Conservation (phyloP, 164 flowering plant genomes). For the Macadamia tetraphylla region DNA sequence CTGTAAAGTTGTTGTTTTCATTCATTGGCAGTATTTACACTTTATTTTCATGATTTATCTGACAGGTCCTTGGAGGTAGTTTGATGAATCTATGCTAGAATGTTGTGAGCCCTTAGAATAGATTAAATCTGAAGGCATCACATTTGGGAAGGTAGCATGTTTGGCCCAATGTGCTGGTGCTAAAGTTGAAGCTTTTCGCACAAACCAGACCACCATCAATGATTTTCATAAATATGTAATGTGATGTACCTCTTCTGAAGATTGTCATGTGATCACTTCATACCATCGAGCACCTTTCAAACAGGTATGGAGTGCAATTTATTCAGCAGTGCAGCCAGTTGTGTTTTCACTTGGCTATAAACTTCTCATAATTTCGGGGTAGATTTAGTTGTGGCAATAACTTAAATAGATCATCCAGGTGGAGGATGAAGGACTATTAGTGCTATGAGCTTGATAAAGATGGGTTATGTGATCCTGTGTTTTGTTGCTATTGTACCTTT, state of each 20-base stretch:
- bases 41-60: neutral
- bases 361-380: no score
- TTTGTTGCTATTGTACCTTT: neutral
- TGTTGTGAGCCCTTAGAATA: conserved; percentile 94
- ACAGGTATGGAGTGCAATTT: conserved; percentile 45
- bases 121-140: conserved; percentile 74
- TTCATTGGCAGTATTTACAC: no score
- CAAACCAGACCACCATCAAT: conserved; percentile 61
- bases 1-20: no score
- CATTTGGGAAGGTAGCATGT: conserved; percentile 86
- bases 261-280: conserved; percentile 78
- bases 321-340: neutral
- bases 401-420: neutral
- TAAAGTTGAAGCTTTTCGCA: conserved; percentile 74
- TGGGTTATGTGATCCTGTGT: neutral
- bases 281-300: conserved; percentile 67
- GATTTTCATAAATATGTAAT: conserved; percentile 63
- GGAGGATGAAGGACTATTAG: neutral
- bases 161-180: conserved; percentile 94
- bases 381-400: neutral
- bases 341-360: no score
- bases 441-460: neutral
- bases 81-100: conserved; percentile 93
- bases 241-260: conserved; percentile 60
- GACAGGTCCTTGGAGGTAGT: conserved; percentile 98